These are phyloP conservation scores for Medicago lupulina DNA, from an alignment of 306 rosid species.

Conservation along the genomic window DNA sequence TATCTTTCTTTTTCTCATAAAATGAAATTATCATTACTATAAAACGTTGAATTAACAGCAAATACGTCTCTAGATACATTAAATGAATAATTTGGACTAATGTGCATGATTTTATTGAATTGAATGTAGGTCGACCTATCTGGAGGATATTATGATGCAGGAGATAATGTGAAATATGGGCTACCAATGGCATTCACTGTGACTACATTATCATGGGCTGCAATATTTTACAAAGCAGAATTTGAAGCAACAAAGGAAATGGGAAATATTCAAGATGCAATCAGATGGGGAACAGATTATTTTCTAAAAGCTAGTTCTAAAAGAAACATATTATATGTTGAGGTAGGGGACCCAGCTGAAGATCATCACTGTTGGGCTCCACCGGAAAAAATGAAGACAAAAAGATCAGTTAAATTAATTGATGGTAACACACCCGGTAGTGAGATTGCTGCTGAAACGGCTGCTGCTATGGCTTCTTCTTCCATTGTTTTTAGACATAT, in stretches of 20 bases:
- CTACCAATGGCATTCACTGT: constrained; percentile 95
- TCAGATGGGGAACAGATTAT: constrained; percentile 92
- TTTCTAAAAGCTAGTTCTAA: constrained; percentile 61
- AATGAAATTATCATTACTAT: background rate
- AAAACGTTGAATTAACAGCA: background rate
- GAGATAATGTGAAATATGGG: constrained; percentile 95
- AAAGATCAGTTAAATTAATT: constrained; percentile 67
- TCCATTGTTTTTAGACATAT: constrained; percentile 62
- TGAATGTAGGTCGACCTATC: constrained; percentile 68
- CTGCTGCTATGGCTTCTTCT: constrained; percentile 91
- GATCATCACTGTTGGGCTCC: constrained; percentile 88
- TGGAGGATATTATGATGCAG: constrained; percentile 97
- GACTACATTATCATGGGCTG: constrained; percentile 85
- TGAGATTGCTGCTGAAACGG: constrained; percentile 91
- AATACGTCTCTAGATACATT: background rate
- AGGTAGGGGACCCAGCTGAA: constrained; percentile 79
- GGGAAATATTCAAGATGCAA: constrained; percentile 57
- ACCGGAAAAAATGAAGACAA: constrained; percentile 82
- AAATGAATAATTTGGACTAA: constrained; percentile 2
- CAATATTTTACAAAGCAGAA: constrained; percentile 57
- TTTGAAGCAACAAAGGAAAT: constrained; percentile 62
- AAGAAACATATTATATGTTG: constrained; percentile 59
- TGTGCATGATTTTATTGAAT: background rate
- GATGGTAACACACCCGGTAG: constrained; percentile 60
- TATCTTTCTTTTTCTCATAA: background rate